Evolutionary conservation across 108 stramenopile species (phyloP), one percentile per base, ranked within the genome.

Genomic region (Aurantiochytrium sp.): DNA sequence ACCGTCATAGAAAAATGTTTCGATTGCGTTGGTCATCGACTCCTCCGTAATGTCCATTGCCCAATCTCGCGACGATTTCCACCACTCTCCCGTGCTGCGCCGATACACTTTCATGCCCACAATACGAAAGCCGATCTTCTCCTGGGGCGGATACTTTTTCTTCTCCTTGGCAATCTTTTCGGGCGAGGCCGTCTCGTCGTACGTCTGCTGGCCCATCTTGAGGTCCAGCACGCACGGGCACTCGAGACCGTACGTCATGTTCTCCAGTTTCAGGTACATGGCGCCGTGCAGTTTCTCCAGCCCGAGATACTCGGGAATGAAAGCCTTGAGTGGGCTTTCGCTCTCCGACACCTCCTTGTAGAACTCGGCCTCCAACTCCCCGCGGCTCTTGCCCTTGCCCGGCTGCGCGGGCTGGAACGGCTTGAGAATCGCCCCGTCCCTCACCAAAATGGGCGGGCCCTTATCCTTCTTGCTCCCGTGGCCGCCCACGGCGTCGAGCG

Each of bases 351-450:
- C 18, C 4, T 47, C 51, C 76, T 53, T 83, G 76, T 83, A 83
- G 49, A 83, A 83, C 18, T 83, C 76, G n/a, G 76, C 76, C 51
- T 83, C 76, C 5, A 83, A 16, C 5, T 83, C 76, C n/a, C 76
- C 76, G 28, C 76, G 76, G 76, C 76, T 83, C 76, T 83, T 83
- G 51, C 49, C 76, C 76, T 83, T 83, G 76, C 76, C 76, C 4
- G 76, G 76, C 76, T 83, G 76, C 51, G 76, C 76, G 1, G 76
- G 76, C 28, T 83, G 76, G 51, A 83, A 83, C 6, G 76, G 76
- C 51, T 83, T 83, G 18, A 83, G 51, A 23, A 83, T 83, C 49
- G n/a, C 49, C 23, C 51, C 76, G 25, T 35, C 76, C 49, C 49
- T 8, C 0, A 83, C 6, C 10, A 83, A 23, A 45, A 83, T 83